phyloP scores from a whole-genome alignment of 2,329 filamentous ascomycete species.

The Chrysoporthe cubensis region DNA sequence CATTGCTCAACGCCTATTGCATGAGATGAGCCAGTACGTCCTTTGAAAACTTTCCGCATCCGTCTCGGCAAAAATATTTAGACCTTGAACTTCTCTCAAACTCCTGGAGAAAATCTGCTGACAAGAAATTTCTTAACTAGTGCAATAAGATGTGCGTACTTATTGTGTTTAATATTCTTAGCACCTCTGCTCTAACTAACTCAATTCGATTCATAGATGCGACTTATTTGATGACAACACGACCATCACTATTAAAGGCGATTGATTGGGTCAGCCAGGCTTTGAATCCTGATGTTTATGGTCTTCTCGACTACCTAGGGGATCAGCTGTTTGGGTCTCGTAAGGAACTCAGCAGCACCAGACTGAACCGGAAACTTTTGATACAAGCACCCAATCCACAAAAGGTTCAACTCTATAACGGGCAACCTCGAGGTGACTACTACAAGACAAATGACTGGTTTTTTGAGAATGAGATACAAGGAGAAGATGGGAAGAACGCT shows the following conservation, averaged over 20 bases:
- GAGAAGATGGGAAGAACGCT: background rate
- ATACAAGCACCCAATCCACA: background rate
- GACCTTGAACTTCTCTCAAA: too few relatives aligned
- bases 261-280: too few relatives aligned
- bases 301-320: background rate
- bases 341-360: background rate
- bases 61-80: background rate
- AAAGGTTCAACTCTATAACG: background rate
- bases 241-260: background rate
- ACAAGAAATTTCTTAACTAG: background rate
- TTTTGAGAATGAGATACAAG: background rate
- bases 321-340: constrained; percentile 2
- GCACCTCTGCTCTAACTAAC: background rate
- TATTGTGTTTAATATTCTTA: too few relatives aligned
- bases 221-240: background rate
- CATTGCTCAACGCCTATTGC: background rate
- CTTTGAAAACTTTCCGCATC: background rate
- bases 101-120: background rate
- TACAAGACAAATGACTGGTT: background rate
- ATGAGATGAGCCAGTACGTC: constrained; percentile 2
- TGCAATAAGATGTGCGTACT: background rate
- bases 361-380: background rate
- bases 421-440: background rate
- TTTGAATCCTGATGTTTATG: background rate
- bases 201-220: background rate